Conservation (phyloP, 176 grass and related monocot genomes). For the Oryza brachyantha region DNA sequence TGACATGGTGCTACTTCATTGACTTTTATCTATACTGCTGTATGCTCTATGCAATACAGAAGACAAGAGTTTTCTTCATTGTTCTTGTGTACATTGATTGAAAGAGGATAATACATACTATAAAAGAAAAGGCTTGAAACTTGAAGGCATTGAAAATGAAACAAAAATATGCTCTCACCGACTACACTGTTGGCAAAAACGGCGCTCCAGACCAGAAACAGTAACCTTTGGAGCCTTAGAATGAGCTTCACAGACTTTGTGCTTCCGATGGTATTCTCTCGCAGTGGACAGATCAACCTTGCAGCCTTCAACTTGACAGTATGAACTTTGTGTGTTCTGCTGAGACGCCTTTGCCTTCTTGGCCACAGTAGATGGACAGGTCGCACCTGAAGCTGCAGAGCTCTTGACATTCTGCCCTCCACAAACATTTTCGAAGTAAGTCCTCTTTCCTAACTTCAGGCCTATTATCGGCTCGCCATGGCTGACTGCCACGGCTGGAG, state of each 20-base stretch:
- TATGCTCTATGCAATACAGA: background rate
- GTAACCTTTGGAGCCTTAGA: conserved; percentile 61
- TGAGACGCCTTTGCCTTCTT: conserved; percentile 41
- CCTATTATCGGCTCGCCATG: conserved; percentile 23
- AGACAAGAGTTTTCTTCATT: background rate
- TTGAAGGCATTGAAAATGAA: background rate
- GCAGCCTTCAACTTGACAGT: conserved; percentile 78
- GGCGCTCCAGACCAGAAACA: conserved; percentile 66
- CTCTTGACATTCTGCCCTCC: conserved; percentile 24
- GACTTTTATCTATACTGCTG: background rate
- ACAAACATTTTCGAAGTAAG: conserved; percentile 36
- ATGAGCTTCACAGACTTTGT: conserved; percentile 65
- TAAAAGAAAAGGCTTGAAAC: background rate
- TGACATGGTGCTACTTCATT: background rate
- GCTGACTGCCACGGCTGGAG: conserved; percentile 1
- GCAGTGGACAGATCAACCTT: conserved; percentile 51
- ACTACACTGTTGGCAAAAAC: conserved; percentile 88
- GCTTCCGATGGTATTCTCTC: conserved; percentile 74
- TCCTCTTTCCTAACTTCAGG: conserved; percentile 43
- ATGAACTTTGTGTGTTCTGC: conserved; percentile 16
- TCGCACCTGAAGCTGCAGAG: background rate
- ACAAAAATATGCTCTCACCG: conserved; percentile 29
- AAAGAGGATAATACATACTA: background rate
- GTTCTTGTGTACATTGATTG: background rate
- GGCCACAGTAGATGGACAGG: background rate